These are phyloP conservation scores for Amanita inopinata DNA, from an alignment of 768 basidiomycete genomes.

Conservation along the genomic window DNA sequence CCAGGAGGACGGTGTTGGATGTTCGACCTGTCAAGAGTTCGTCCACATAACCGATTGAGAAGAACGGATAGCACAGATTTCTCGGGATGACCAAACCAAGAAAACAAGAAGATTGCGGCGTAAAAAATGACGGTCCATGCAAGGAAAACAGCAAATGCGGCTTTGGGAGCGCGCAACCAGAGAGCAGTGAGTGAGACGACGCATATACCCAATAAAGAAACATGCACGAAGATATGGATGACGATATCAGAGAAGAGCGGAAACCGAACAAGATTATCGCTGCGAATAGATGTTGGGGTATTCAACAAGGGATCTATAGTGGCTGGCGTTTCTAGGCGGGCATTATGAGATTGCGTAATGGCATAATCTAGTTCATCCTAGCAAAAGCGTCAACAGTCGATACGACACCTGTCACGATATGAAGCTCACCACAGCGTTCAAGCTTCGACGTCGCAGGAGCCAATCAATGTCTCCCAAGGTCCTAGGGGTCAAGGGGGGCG, in stretches of 20 bases:
- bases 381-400: constrained; percentile 8
- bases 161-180: constrained; percentile 44
- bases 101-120: constrained; percentile 35
- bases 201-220: constrained; percentile 47
- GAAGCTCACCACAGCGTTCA: constrained; percentile 55
- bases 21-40: constrained; percentile 16
- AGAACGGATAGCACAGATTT: constrained; percentile 47
- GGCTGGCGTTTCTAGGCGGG: constrained; percentile 38
- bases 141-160: constrained; percentile 56
- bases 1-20: constrained; percentile 22
- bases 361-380: constrained; percentile 72
- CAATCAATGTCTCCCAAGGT: constrained; percentile 70
- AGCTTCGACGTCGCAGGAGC: constrained; percentile 64
- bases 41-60: constrained; percentile 32
- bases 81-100: constrained; percentile 50
- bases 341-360: constrained; percentile 46
- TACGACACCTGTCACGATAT: not conserved
- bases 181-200: constrained; percentile 48
- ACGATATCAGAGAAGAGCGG: constrained; percentile 3
- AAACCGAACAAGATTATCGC: constrained; percentile 18
- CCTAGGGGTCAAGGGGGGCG: constrained; percentile 27
- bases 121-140: constrained; percentile 55
- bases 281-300: constrained; percentile 7
- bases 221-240: constrained; percentile 34
- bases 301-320: constrained; percentile 29